Evolutionary conservation across 2,329 filamentous ascomycete genomes (phyloP).

Genomic region (Ceratocystis alfenasii): DNA sequence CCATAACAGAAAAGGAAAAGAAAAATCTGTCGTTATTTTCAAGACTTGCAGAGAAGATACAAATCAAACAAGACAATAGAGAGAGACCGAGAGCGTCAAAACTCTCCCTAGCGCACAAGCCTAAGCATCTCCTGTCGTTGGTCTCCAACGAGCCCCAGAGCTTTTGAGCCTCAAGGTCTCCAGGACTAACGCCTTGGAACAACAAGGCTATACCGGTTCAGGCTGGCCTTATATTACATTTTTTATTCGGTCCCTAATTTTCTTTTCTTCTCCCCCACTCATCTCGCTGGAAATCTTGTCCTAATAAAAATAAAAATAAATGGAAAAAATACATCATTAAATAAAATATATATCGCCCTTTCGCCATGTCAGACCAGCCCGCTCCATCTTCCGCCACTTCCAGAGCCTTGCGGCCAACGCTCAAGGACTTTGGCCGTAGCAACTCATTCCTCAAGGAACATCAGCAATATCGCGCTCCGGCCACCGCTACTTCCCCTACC

Average conservation of each 20-base stretch:
- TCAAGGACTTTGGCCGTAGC: slow-evolving; percentile 42
- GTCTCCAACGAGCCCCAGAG: background rate
- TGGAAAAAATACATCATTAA: background rate
- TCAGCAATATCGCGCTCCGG: slow-evolving; percentile 49
- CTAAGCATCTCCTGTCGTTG: background rate
- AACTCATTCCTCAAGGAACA: slow-evolving; percentile 52
- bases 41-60: background rate
- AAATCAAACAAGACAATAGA: background rate
- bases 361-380: slow-evolving; percentile 12
- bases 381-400: slow-evolving; percentile 11
- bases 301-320: background rate
- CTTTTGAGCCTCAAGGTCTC: background rate
- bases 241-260: background rate
- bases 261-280: background rate
- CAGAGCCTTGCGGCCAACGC: slow-evolving; percentile 35
- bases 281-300: background rate
- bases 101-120: background rate
- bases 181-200: background rate
- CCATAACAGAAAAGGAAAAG: background rate
- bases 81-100: background rate
- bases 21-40: background rate
- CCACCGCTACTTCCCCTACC: slow-evolving; percentile 42
- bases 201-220: background rate
- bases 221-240: background rate
- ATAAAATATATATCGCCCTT: background rate